A percentile compares a stretch with the other conserved stretches of the same genome.
These are phyloP conservation scores for Candida wancherniae DNA, from an alignment of 805 yeast species.

Conservation along the genomic window DNA sequence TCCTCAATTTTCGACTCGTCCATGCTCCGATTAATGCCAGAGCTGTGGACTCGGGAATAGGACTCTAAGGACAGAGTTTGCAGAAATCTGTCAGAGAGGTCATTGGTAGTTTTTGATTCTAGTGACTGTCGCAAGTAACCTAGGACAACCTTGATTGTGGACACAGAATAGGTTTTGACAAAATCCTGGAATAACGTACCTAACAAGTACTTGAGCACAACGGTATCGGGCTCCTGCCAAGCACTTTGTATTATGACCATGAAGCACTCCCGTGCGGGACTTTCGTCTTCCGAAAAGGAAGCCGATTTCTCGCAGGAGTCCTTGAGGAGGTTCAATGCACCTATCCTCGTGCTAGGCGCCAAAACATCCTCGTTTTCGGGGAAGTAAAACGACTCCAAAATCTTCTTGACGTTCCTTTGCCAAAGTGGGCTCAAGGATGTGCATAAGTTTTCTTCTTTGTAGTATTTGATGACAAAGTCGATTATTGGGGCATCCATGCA, in stretches of 20 bases:
- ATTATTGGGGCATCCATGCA: slow-evolving; percentile 35
- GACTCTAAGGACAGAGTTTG: too few relatives aligned
- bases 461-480: slow-evolving; percentile 44
- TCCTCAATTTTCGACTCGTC: too few relatives aligned
- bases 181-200: slow-evolving; percentile 24
- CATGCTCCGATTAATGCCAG: too few relatives aligned
- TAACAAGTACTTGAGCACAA: slow-evolving; percentile 27
- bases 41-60: too few relatives aligned
- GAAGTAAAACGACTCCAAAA: slow-evolving; percentile 44
- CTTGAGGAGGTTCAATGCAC: slow-evolving; percentile 30
- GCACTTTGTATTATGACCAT: slow-evolving; percentile 28
- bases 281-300: slow-evolving; percentile 24
- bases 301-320: slow-evolving; percentile 33
- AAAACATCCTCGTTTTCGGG: slow-evolving; percentile 9
- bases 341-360: slow-evolving; percentile 24
- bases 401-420: slow-evolving; percentile 40
- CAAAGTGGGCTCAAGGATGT: slow-evolving; percentile 49
- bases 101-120: too few relatives aligned
- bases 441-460: slow-evolving; percentile 47
- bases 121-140: too few relatives aligned
- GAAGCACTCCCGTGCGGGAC: slow-evolving; percentile 28
- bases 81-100: too few relatives aligned
- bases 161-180: too few relatives aligned
- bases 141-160: too few relatives aligned
- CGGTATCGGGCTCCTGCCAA: slow-evolving; percentile 25